Evolutionary conservation across 192 early-diverging fungal species (phyloP), one percentile per base, ranked within the genome.

Genomic region (Gonapodya prolifera): DNA sequence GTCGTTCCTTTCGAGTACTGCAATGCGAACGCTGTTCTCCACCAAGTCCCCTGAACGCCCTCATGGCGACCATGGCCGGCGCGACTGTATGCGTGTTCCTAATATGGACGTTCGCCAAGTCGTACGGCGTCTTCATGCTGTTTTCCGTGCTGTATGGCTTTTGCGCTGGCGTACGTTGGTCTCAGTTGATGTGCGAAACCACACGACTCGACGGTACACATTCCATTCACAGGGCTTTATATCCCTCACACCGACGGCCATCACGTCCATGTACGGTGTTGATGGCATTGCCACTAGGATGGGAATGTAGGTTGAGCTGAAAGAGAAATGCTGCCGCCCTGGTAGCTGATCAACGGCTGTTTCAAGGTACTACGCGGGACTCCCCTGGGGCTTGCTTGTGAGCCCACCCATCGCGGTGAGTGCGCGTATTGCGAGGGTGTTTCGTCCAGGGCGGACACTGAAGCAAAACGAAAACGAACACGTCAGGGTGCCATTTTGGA

Each of bases 101-200:
- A 32, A 32, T 73, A 2, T 73, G 71, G 71, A 2, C 71, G 28
- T 73, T 73, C 29, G 16, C 71, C 8, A 30, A 2, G 8, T 30
- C 16, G 18, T 73, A 30, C 71, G 71, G 71, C 16, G 71, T 32
- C 31, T 29, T 73, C 16, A 18, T 73, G 2, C 18, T 32, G 28
- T 73, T 73, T 29, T 73, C 18, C 71, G 8, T 73, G 28, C 31
- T 73, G 71, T 73, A 73, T 29, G 71, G 71, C 28, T 73, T 73
- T 29, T 73, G 45, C 23, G 45, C 45, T 61, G 45, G 45, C 8
- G 45, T 61, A 61, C 8, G 45, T 16, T 61, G n/a, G n/a, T n/a
- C n/a, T n/a, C n/a, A n/a, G n/a, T n/a, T n/a, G n/a, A n/a, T n/a
- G n/a, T n/a, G n/a, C n/a, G n/a, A n/a, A n/a, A n/a, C n/a, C n/a